Conservation (phyloP, 805 yeast species). For the Zygosaccharomyces lentus region DNA sequence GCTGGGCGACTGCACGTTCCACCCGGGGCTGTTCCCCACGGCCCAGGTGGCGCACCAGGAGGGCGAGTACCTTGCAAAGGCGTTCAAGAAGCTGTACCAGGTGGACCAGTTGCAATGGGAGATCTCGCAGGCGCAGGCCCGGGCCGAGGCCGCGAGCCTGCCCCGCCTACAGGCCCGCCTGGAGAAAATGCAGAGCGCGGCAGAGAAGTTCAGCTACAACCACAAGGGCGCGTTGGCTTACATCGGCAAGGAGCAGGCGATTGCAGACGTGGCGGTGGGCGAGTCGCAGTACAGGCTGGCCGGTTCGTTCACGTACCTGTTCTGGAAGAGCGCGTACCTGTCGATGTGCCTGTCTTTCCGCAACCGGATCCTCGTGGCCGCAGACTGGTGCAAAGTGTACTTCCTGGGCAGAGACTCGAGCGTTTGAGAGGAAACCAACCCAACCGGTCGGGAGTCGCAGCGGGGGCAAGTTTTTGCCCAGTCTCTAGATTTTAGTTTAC, state of each 20-base stretch:
- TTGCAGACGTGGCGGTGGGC: slow-evolving; percentile 82
- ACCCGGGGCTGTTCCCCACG: slow-evolving; percentile 86
- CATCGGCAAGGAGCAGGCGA: slow-evolving; percentile 89
- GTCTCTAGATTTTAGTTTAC: not conserved
- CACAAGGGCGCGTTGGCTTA: slow-evolving; percentile 94
- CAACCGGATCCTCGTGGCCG: slow-evolving; percentile 77
- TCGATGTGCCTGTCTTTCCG: slow-evolving; percentile 87
- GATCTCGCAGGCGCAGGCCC: slow-evolving; percentile 37
- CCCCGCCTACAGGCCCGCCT: slow-evolving; percentile 44
- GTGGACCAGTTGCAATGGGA: slow-evolving; percentile 54
- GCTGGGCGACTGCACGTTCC: slow-evolving; percentile 89
- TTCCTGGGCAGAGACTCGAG: slow-evolving; percentile 85
- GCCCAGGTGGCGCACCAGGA: slow-evolving; percentile 98
- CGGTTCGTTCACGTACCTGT: slow-evolving; percentile 81
- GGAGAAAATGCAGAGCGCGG: slow-evolving; percentile 37
- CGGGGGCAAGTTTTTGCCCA: not conserved
- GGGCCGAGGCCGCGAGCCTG: slow-evolving; percentile 25
- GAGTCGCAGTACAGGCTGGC: slow-evolving; percentile 74
- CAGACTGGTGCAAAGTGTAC: slow-evolving; percentile 86
- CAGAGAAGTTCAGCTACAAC: slow-evolving; percentile 67
- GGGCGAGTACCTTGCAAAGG: slow-evolving; percentile 73
- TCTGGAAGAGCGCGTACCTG: slow-evolving; percentile 94
- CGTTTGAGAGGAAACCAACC: no score
- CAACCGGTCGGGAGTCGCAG: no score
- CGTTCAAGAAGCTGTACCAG: slow-evolving; percentile 60